Evolutionary conservation across 2,329 filamentous ascomycete species (phyloP).

Genomic region (Helicocarpus griseus): DNA sequence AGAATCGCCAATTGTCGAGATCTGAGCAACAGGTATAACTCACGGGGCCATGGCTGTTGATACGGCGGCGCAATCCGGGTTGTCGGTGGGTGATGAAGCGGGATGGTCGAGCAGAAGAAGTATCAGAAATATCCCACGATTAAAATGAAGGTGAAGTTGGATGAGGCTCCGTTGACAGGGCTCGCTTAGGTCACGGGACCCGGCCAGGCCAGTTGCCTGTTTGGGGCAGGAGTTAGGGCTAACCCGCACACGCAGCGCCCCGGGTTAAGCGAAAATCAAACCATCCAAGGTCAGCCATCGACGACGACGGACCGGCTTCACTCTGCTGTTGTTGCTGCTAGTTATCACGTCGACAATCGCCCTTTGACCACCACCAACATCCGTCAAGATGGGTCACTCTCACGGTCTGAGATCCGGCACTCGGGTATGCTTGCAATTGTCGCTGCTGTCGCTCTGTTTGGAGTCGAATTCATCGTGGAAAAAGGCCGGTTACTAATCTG

Average conservation of each 20-base stretch:
- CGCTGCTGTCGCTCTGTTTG: constrained; percentile 1
- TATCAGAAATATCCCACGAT: constrained; percentile 4
- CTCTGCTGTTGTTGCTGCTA: too few species aligned
- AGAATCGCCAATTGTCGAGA: background rate
- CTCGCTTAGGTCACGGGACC: constrained; percentile 11
- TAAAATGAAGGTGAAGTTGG: constrained; percentile 5
- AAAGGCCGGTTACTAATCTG: background rate
- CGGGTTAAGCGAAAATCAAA: constrained; percentile 16
- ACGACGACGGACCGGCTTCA: constrained; percentile 13
- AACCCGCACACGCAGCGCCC: constrained; percentile 10
- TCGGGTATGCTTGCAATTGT: constrained; percentile 51
- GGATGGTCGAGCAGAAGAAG: constrained; percentile 7
- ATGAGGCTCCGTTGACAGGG: constrained; percentile 5
- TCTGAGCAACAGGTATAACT: constrained; percentile 13
- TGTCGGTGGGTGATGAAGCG: constrained; percentile 11
- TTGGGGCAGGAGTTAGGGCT: constrained; percentile 13
- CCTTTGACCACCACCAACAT: constrained; percentile 32
- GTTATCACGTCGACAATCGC: constrained; percentile 38
- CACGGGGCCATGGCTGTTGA: constrained; percentile 38
- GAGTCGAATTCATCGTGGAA: background rate
- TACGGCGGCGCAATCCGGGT: constrained; percentile 21
- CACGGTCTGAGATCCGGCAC: constrained; percentile 80
- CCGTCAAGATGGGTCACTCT: constrained; percentile 72
- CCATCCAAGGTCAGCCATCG: constrained; percentile 13
- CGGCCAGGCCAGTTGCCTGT: constrained; percentile 2